Percentiles rank a stretch among this genome's conserved stretches.
These are phyloP conservation scores for Solanum chiquidenum DNA, from an alignment of 257 asterid species.

Conservation along the genomic window DNA sequence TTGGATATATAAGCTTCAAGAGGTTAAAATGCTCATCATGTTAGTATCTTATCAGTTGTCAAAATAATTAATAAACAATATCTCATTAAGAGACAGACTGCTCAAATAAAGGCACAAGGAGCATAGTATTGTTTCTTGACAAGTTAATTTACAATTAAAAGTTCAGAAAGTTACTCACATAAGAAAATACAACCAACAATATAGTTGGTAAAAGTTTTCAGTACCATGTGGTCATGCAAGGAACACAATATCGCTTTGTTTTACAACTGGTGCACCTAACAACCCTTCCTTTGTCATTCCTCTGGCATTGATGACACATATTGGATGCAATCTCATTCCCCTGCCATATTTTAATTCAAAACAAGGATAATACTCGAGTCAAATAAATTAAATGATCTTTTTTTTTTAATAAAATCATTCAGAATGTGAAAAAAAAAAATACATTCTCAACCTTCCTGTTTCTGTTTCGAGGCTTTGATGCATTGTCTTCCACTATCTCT, in stretches of 20 bases:
- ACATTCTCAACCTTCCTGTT: slow-evolving; percentile 4
- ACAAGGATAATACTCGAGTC: background rate
- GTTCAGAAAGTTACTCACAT: background rate
- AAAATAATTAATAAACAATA: slow-evolving; percentile 5
- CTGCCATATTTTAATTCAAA: background rate
- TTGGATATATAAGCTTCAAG: background rate
- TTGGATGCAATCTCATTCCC: slow-evolving; percentile 10
- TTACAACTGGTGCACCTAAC: slow-evolving; percentile 54
- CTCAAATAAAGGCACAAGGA: background rate
- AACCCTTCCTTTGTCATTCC: slow-evolving; percentile 74
- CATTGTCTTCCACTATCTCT: too few relatives aligned
- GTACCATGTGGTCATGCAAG: slow-evolving; percentile 72
- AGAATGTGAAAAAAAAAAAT: background rate
- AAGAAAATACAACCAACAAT: background rate
- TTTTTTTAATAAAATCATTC: background rate
- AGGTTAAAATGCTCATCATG: background rate
- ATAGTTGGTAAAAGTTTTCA: background rate
- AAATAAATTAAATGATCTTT: background rate
- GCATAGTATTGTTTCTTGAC: background rate
- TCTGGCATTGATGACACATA: slow-evolving; percentile 84
- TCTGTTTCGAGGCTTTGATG: background rate
- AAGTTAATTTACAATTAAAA: background rate
- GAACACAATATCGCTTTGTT: slow-evolving; percentile 51
- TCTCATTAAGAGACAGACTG: background rate
- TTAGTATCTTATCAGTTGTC: slow-evolving; percentile 15